Evolutionary conservation across 2,329 filamentous ascomycete genomes (phyloP), one percentile per base, ranked within the genome.

Genomic region (Colletotrichum cordylinicola): DNA sequence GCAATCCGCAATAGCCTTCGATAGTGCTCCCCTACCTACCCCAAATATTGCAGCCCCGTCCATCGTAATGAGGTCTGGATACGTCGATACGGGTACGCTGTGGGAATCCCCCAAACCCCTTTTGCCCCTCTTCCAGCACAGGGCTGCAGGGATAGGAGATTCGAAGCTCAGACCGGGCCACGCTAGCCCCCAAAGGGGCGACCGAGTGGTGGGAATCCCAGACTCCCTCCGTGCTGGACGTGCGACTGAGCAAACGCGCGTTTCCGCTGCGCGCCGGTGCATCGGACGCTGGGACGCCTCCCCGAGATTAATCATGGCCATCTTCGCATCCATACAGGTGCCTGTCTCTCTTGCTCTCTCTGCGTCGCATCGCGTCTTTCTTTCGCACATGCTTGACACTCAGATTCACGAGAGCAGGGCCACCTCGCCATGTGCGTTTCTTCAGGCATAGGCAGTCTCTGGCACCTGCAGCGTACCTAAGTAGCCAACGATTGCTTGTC

Each of bases 61-160:
- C 43, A 35, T 60, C 24, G n/a, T 35, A 61, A 60, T 35, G 21
- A n/a, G 21, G 8, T 37, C 27, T 61, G 55, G 13, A 58, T 48
- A 48, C 43, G 58, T 15, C 29, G 24, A n/a, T 29, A 39, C 55
- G 16, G 24, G 35, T 15, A n/a, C 27, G 35, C 29, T 75, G 64
- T 66, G 43, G 33, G 18, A 64, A 48, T 56, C 13, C 27, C 43
- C 56, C 24, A 31, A 66, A 18, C 43, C 64, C 56, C 70, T 56
- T 73, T 65, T 61, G 73, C 70, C 56, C 70, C 64, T 75, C 69
- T 18, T 48, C 31, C 9, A 48, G 55, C 70, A 72, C 69, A 75
- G 73, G 69, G 69, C 69, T 75, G 69, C 43, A 62, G 69, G 62
- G 56, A 66, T 60, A 39, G 48, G 33, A 58, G 52, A 68, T 68